A percentile compares a stretch with the other conserved stretches of the same genome.
Evolutionary conservation across 495 filamentous ascomycete species (phyloP).

Genomic region (Letharia lupina): DNA sequence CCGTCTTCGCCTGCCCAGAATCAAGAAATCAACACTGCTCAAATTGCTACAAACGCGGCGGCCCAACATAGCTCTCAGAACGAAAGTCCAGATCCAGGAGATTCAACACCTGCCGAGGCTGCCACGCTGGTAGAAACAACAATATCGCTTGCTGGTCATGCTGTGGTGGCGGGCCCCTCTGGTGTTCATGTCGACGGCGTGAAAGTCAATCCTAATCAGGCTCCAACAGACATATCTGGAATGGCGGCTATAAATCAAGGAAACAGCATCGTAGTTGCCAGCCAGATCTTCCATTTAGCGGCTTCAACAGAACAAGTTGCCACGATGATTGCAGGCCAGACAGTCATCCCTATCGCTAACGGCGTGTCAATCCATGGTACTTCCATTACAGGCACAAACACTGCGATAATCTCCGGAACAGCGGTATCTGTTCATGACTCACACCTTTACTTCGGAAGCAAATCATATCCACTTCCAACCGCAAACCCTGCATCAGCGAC

Average conservation of each 20-base stretch:
- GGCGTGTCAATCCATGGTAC: neutral
- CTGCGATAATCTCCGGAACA: neutral
- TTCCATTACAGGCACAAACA: neutral
- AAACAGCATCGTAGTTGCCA: constrained; percentile 1
- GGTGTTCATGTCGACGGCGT: neutral
- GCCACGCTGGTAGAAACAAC: neutral
- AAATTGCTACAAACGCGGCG: neutral
- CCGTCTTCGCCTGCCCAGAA: neutral
- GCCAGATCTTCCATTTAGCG: neutral
- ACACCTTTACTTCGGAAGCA: neutral
- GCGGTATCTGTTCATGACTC: neutral
- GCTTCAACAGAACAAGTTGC: neutral
- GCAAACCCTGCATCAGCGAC: neutral
- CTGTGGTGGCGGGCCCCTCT: neutral
- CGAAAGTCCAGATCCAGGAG: neutral
- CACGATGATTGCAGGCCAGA: neutral
- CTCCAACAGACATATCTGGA: neutral
- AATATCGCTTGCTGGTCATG: neutral
- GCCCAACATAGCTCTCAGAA: neutral
- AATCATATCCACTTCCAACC: neutral
- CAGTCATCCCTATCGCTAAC: neutral
- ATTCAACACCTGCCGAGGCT: neutral
- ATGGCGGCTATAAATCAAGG: neutral
- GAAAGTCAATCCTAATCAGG: neutral
- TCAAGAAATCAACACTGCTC: neutral